phyloP scores from a whole-genome alignment of 768 basidiomycete species.

The Tubosaeta sp. region DNA sequence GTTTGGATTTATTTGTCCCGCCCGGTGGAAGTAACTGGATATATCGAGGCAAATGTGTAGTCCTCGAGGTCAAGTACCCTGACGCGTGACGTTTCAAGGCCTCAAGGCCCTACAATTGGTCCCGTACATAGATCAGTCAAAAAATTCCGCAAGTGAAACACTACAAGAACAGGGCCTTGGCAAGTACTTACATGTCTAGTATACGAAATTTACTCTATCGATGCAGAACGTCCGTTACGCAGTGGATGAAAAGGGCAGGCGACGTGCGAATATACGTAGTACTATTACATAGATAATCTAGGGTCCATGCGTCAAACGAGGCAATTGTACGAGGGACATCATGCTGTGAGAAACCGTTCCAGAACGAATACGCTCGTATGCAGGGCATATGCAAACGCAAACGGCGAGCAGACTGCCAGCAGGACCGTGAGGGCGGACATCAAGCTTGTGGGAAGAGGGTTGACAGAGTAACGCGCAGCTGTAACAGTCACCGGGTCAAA shows the following conservation, averaged over 20 bases:
- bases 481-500: slow-evolving; percentile 3
- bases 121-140: neutral
- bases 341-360: slow-evolving; percentile 9
- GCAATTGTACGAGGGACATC: slow-evolving; percentile 4
- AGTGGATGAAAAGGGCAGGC: slow-evolving; percentile 3
- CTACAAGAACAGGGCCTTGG: slow-evolving; percentile 19
- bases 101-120: neutral
- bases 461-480: slow-evolving; percentile 11
- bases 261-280: slow-evolving; percentile 9
- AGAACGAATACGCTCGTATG: slow-evolving; percentile 1
- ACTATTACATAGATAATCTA: slow-evolving; percentile 8
- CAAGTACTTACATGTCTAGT: slow-evolving; percentile 15
- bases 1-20: neutral
- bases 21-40: neutral
- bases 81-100: no score
- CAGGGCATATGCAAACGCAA: slow-evolving; percentile 16
- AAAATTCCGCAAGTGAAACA: slow-evolving; percentile 10
- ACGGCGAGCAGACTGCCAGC: slow-evolving; percentile 12
- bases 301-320: slow-evolving; percentile 10
- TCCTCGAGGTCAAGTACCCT: no score
- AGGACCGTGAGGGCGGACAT: slow-evolving; percentile 13
- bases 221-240: slow-evolving; percentile 11
- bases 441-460: slow-evolving; percentile 10
- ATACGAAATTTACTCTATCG: slow-evolving; percentile 4
- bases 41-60: neutral